Percentiles rank a stretch among this genome's conserved stretches.
Evolutionary conservation across 805 yeast genomes (phyloP).

Genomic region (Wickerhamomyces canadensis): DNA sequence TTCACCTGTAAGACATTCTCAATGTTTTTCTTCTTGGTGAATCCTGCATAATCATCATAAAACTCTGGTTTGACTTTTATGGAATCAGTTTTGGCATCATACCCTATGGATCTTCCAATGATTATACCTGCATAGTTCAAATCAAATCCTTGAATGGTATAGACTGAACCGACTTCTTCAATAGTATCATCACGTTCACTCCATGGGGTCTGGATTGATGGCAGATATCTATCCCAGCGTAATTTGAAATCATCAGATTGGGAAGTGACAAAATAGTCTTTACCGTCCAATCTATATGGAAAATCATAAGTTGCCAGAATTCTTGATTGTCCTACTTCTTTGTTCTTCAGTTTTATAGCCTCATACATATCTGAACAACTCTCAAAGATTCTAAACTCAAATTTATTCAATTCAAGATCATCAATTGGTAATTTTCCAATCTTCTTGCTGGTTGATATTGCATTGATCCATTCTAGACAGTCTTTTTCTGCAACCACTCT

Average conservation of each 20-base stretch:
- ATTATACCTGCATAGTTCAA: conserved; percentile 42
- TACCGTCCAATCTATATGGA: conserved; percentile 40
- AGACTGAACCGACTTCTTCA: conserved; percentile 43
- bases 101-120: conserved; percentile 37
- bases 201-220: conserved; percentile 37
- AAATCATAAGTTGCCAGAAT: conserved; percentile 40
- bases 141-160: conserved; percentile 44
- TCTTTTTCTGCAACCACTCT: conserved; percentile 36
- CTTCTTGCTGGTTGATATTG: conserved; percentile 28
- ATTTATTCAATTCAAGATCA: conserved; percentile 10
- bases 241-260: conserved; percentile 35
- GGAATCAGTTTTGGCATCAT: conserved; percentile 30
- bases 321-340: conserved; percentile 35
- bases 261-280: conserved; percentile 39
- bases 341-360: conserved; percentile 25
- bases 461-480: conserved; percentile 35
- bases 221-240: conserved; percentile 42
- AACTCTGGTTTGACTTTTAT: conserved; percentile 30
- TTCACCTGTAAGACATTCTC: conserved; percentile 30
- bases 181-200: conserved; percentile 40
- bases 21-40: conserved; percentile 36
- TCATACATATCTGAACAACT: conserved; percentile 38
- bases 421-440: conserved; percentile 30
- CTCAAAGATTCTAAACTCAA: conserved; percentile 35
- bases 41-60: conserved; percentile 43